Evolutionary conservation across 176 grass and related monocot species (phyloP), one percentile per base, ranked within the genome.

Genomic region (Rhynchospora breviuscula): DNA sequence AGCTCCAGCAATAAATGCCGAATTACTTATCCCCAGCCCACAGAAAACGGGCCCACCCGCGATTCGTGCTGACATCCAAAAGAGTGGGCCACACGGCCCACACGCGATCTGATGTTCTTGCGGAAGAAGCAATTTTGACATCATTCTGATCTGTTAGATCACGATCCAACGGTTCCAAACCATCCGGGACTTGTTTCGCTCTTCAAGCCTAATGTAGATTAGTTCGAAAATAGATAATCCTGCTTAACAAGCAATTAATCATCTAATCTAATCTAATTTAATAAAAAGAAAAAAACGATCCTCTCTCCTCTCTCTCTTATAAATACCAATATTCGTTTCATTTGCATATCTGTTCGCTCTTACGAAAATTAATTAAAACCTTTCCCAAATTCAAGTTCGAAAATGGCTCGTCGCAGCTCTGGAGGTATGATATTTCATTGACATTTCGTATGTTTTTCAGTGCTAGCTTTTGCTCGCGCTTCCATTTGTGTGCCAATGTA

Each of bases 361-460:
- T 61, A 8, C 1, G n/a, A 61, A 61, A 21, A 19, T 1, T 61
- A 21, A 61, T 61, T 21, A 47, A 48, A 22, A 15, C 21, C 18
- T 72, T 72, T 43, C 35, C 68, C 19, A 48, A 72, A 47, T 48
- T 22, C 18, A 46, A 47, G 15, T 10, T 47, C 21, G 48, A 77
- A 31, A 54, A 77, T 77, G 72, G 48, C 72, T 77, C 72, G 72
- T 48, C 72, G 48, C 13, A 31, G 72, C 22, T 54, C 48, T 56
- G 48, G 73, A 77, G 73, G 49, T 77, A 77, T 1, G 49, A 56
- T 77, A 11, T 56, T 73, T 48, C 44, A 15, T 18, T 31, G 13
- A 31, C 22, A 54, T 56, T 33, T 56, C 35, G 40, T 45, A 3
- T 70, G 18, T 70, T 11, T 70, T 66, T 15, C 12, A 6, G 63